Evolutionary conservation across 2,329 filamentous ascomycete genomes (phyloP), one percentile per base, ranked within the genome.

Genomic region (Neofusicoccum parvum): DNA sequence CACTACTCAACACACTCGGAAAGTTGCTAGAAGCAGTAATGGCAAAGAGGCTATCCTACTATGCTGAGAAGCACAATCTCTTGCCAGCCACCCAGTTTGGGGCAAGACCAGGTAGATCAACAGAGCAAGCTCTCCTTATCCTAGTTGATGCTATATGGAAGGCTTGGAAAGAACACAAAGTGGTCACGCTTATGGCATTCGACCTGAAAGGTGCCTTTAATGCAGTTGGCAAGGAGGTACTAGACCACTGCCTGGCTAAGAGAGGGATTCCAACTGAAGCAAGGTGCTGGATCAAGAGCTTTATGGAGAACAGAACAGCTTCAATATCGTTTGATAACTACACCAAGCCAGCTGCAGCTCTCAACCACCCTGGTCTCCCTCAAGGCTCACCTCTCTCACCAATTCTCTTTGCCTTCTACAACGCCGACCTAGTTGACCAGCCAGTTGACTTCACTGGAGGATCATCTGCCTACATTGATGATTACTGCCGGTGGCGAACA

Each of bases 61-160:
- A 58, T 7, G 66, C 64, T 5, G 68, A 73, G 60, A 69, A 64
- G 39, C 62, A 70, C 27, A 45, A 62, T 5, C 68, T 74, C 0
- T 68, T 74, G 1, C 70, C 68, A 14, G 58, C 70, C 15, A 73
- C 50, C 5, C 48, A 73, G 12, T 73, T 73, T 54, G 62, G 70
- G n/a, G 70, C 65, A 23, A 56, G 72, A 36, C 68, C 67, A 46
- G 70, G 68, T 5, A 58, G 66, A 39, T 64, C 59, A 14, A 68
- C 67, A 45, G 69, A 74, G 36, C 65, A 74, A 67, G 71, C 70
- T 7, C 66, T 74, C 1, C 50, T 72, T 1, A 53, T 71, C 3
- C 68, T 73, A 4, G 49, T 49, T 5, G 32, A 62, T 10, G 58
- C 23, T 36, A 62, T 62, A 12, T 48, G 12, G 39, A 37, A 46